Conservation (phyloP, 345 rosid species). For the Eucalyptus victrix region DNA sequence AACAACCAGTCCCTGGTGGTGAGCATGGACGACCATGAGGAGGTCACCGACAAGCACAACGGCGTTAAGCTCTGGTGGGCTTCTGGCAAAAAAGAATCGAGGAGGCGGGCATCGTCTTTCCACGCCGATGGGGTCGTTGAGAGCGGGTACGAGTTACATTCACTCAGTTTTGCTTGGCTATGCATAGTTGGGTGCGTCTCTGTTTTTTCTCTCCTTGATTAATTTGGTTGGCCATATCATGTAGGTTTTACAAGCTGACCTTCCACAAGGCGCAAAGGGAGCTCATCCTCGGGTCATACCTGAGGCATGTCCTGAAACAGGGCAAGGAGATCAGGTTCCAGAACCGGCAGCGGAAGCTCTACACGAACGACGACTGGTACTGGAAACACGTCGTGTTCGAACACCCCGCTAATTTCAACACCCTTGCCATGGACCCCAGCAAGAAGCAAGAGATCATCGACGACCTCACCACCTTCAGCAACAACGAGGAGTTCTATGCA, state of each 20-base stretch:
- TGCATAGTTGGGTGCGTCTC: neutral
- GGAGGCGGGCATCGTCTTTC: neutral
- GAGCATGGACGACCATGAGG: slow-evolving; percentile 3
- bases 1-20: neutral
- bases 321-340: neutral
- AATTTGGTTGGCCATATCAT: neutral
- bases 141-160: neutral
- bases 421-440: slow-evolving; percentile 1
- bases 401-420: slow-evolving; percentile 4
- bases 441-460: slow-evolving; percentile 1
- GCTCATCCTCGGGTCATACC: neutral
- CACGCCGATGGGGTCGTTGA: neutral
- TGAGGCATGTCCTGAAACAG: neutral
- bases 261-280: neutral
- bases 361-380: neutral
- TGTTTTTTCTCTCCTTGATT: neutral
- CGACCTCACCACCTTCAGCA: neutral
- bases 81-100: neutral
- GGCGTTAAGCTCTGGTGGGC: slow-evolving; percentile 3
- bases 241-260: neutral
- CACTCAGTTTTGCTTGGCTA: neutral
- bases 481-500: slow-evolving; percentile 1
- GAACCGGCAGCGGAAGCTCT: slow-evolving; percentile 4
- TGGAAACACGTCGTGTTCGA: slow-evolving; percentile 5
- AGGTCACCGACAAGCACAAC: neutral